Percentiles rank a stretch among this genome's conserved stretches.
Evolutionary conservation across 306 rosid species (phyloP).

Genomic region (Pueraria montana): DNA sequence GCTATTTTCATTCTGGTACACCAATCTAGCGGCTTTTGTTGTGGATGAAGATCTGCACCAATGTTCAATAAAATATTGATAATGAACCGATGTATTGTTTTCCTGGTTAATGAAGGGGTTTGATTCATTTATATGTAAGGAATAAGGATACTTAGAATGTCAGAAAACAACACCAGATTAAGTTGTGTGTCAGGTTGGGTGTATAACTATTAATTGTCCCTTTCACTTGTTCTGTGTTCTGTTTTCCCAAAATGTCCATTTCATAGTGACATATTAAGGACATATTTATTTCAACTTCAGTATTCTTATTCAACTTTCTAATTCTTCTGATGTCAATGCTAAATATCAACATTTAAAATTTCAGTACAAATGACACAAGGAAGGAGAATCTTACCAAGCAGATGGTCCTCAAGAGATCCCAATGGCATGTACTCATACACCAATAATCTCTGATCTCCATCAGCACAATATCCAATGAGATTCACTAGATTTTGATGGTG

Average conservation of each 20-base stretch:
- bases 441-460: slow-evolving; percentile 94
- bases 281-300: neutral
- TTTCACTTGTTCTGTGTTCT: neutral
- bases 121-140: too few species aligned
- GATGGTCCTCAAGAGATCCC: slow-evolving; percentile 90
- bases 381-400: slow-evolving; percentile 61
- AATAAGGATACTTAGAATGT: too few species aligned
- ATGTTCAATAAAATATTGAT: neutral
- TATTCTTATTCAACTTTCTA: too few species aligned
- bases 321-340: neutral
- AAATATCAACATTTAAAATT: neutral
- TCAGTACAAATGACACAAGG: neutral
- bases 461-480: slow-evolving; percentile 92
- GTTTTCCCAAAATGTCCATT: too few species aligned
- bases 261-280: neutral
- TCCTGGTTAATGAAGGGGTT: too few species aligned
- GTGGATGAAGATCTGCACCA: slow-evolving; percentile 59
- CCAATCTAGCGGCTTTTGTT: slow-evolving; percentile 78
- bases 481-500: slow-evolving; percentile 84
- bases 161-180: too few species aligned
- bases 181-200: neutral
- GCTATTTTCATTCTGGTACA: slow-evolving; percentile 79
- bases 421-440: slow-evolving; percentile 90
- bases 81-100: neutral
- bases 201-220: neutral